Conservation (phyloP, 352 stramenopile genomes). For the Phytopythium helicoides region DNA sequence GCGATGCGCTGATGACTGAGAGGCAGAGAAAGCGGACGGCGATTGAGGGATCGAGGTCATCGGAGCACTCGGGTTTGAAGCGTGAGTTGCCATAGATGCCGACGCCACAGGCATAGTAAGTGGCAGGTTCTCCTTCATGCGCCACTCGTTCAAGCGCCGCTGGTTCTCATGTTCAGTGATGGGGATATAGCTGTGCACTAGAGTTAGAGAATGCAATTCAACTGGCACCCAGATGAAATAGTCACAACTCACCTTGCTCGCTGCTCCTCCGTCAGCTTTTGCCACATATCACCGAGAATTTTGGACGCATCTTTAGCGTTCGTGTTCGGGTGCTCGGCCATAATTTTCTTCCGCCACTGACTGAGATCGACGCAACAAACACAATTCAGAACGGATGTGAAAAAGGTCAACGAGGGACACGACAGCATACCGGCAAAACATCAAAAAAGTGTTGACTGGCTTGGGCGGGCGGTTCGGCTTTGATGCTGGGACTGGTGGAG, state of each 20-base stretch:
- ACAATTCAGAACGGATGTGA: neutral
- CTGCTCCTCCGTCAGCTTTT: slow-evolving; percentile 78
- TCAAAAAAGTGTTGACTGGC: slow-evolving; percentile 83
- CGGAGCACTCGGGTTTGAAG: neutral
- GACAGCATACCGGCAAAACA: slow-evolving; percentile 60
- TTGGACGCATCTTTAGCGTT: slow-evolving; percentile 82
- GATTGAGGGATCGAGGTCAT: neutral
- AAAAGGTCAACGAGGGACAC: too few species aligned
- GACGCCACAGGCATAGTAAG: slow-evolving; percentile 4
- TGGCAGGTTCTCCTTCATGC: slow-evolving; percentile 67
- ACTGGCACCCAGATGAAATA: neutral
- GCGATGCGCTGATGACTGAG: slow-evolving; percentile 13
- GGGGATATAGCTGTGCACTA: slow-evolving; percentile 48
- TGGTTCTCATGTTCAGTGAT: slow-evolving; percentile 79
- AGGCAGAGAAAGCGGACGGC: slow-evolving; percentile 1
- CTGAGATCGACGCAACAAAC: slow-evolving; percentile 11
- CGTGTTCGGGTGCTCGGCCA: slow-evolving; percentile 64
- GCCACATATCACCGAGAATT: slow-evolving; percentile 83
- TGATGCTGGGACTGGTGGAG: slow-evolving; percentile 14
- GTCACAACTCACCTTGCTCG: slow-evolving; percentile 40
- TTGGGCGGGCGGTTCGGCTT: slow-evolving; percentile 77
- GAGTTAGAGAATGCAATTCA: neutral
- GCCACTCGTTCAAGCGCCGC: slow-evolving; percentile 73
- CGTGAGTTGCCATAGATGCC: neutral
- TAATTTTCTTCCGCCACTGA: slow-evolving; percentile 81